Evolutionary conservation across 75 land plant genomes (phyloP), one percentile per base, ranked within the genome.

Genomic region (Pinus taeda): DNA sequence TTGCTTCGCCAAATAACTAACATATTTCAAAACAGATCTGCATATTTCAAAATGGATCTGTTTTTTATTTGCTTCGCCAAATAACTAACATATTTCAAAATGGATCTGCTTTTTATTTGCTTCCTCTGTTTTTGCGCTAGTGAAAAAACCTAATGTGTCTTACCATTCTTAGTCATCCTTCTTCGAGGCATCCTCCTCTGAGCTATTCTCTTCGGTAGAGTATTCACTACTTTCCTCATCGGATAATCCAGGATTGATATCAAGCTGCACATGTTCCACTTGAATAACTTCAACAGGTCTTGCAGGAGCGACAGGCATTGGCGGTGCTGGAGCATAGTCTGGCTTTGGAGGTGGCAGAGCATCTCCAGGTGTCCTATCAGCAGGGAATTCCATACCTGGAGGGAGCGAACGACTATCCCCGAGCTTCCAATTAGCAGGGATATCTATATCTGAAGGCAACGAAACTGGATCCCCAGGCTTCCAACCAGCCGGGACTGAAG

Each of bases 351-450:
- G 30, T 59, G 76, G 79, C 57, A 75, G 76, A 63, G 82, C 82
- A 66, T 81, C 49, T 33, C 88, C 77, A 60, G 83, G 45, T 26
- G 75, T 60, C 84, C 86, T 39, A 17, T 79, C 80, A 26, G 74
- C 74, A 18, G 83, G 74, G 33, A 82, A 37, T 9, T 71, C 83
- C 57, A 85, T 83, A 78, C 85, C 60, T n/a, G 86, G 89, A 4
- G 96, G 92, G 80, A 94, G 76, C 1, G 91, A 83, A 55, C 1
- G 24, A 7, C 95, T 92, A 76, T 95, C 98, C 36, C 93, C 93
- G 55, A 91, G 93, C 74, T 95, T 95, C 98, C 98, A 95, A 39
- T 92, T 95, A n/a, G 90, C 85, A 20, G 93, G 95, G 67, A 94
- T 1, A 33, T 33, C 2, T 33, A 85, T 83, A 78, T 85, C 60